Evolutionary conservation across 1,139 yeast genomes (phyloP).

Genomic region (Protomyces arabidopsidicola): DNA sequence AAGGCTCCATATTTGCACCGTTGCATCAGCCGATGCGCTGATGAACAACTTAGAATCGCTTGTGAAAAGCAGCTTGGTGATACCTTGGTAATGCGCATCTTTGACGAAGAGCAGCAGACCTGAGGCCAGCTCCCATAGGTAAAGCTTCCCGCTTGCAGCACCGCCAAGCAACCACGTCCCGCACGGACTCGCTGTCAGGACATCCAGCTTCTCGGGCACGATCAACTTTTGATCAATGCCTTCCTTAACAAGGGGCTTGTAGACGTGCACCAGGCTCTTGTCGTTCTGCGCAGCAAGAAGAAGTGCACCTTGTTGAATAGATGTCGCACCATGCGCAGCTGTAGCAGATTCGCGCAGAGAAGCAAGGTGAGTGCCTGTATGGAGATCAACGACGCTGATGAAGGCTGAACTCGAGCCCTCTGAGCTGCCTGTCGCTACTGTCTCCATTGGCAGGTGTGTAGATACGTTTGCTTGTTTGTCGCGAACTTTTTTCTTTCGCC

Average conservation of each 20-base stretch:
- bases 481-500: no score
- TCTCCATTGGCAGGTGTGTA: conserved; percentile 3
- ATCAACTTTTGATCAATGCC: conserved; percentile 78
- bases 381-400: conserved; percentile 11
- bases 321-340: conserved; percentile 6
- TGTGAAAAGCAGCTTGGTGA: conserved; percentile 57
- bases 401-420: background rate
- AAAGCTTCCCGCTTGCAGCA: conserved; percentile 64
- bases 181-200: conserved; percentile 52
- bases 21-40: conserved; percentile 76
- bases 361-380: conserved; percentile 28
- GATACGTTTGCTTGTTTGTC: no score
- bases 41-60: conserved; percentile 64
- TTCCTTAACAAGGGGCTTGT: conserved; percentile 65
- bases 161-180: conserved; percentile 61
- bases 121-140: conserved; percentile 75
- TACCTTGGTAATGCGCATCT: conserved; percentile 80
- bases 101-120: conserved; percentile 68
- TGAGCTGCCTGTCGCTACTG: background rate
- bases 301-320: conserved; percentile 9
- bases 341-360: conserved; percentile 29
- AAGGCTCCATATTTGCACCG: conserved; percentile 71
- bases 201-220: conserved; percentile 69
- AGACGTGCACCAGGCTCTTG: conserved; percentile 71
- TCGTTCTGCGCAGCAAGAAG: conserved; percentile 45